Conservation (phyloP, 23 red algal species). For the Gracilaria gracilis region DNA sequence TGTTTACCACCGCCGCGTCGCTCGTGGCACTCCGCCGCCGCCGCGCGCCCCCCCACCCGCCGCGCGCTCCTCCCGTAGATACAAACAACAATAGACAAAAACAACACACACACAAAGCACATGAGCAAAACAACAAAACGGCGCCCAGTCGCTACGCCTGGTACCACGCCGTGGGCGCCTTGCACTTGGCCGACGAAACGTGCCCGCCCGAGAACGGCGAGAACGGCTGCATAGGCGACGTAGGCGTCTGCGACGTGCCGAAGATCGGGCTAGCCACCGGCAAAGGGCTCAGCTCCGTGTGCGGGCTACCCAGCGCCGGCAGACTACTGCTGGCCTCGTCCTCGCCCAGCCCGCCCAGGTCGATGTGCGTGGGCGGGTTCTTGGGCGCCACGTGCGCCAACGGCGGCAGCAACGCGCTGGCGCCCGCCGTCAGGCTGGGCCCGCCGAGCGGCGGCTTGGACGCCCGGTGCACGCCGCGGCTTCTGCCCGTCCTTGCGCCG, state of each 20-base stretch:
- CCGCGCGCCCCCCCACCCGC: no score
- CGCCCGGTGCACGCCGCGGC: neutral
- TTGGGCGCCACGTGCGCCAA: slow-evolving; percentile 38
- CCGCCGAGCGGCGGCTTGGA: slow-evolving; percentile 29
- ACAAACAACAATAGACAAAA: no score
- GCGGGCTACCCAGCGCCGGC: slow-evolving; percentile 59
- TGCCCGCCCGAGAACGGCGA: slow-evolving; percentile 40
- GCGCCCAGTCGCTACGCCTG: neutral
- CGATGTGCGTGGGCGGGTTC: slow-evolving; percentile 65
- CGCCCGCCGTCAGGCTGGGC: slow-evolving; percentile 23
- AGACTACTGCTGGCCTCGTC: slow-evolving; percentile 50
- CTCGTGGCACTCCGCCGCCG: no score
- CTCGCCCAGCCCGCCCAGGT: slow-evolving; percentile 42
- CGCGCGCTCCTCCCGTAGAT: no score
- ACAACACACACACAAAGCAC: no score
- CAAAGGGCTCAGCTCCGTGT: slow-evolving; percentile 50
- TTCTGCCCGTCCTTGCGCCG: neutral
- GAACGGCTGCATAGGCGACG: slow-evolving; percentile 49
- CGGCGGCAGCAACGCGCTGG: slow-evolving; percentile 31
- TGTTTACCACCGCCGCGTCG: no score
- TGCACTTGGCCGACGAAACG: slow-evolving; percentile 12
- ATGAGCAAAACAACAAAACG: neutral
- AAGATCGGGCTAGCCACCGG: slow-evolving; percentile 61
- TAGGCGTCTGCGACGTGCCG: slow-evolving; percentile 28
- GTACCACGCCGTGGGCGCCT: slow-evolving; percentile 31